Conservation (phyloP, 768 basidiomycete species). For the Tulasnella calospora region DNA sequence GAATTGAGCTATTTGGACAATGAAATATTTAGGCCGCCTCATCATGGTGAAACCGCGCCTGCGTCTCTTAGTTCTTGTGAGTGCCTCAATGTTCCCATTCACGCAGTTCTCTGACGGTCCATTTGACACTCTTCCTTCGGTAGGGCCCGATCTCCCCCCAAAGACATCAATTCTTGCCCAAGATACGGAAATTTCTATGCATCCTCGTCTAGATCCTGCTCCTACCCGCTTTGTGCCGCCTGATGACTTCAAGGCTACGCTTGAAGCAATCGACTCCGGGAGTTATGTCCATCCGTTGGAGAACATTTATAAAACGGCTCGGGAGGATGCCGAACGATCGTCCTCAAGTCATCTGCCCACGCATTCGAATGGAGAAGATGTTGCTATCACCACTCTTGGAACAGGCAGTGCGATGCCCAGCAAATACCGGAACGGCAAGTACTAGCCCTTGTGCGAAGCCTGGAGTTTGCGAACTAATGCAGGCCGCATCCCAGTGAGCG, state of each 20-base stretch:
- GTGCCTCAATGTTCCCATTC: conserved; percentile 31
- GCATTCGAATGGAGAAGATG: conserved; percentile 51
- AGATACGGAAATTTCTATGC: conserved; percentile 43
- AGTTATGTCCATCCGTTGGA: background rate
- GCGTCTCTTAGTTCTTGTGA: conserved; percentile 32
- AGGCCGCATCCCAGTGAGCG: conserved; percentile 50
- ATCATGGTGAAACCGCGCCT: conserved; percentile 42
- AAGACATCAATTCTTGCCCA: conserved; percentile 45
- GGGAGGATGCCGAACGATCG: background rate
- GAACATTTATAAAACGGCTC: background rate
- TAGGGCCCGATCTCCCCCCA: conserved; percentile 46
- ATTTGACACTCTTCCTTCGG: background rate
- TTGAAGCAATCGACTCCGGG: background rate
- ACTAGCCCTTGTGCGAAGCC: background rate
- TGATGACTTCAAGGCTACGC: background rate
- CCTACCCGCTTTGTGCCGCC: conserved; percentile 32
- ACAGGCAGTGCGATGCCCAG: conserved; percentile 84
- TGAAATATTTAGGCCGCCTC: conserved; percentile 65
- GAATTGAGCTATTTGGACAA: conserved; percentile 66
- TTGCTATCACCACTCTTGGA: conserved; percentile 72
- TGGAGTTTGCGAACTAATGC: background rate
- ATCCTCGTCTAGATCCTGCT: conserved; percentile 45
- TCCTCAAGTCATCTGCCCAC: background rate
- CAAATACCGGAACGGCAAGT: conserved; percentile 79
- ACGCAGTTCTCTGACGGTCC: background rate